phyloP scores from a whole-genome alignment of 306 rosid species.

The Gynostemma pentaphyllum region DNA sequence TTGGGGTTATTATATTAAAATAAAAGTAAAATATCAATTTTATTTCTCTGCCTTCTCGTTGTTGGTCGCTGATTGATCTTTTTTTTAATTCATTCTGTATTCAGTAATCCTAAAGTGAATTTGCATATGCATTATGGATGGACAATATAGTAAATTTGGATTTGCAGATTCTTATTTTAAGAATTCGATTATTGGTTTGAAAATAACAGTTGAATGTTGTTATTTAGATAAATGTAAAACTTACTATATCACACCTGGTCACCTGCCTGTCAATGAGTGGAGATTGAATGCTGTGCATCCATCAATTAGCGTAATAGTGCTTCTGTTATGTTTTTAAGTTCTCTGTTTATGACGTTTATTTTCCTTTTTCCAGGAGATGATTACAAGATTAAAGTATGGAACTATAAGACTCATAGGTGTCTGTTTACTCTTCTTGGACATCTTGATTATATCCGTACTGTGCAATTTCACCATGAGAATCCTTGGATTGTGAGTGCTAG shows the following conservation, averaged over 20 bases:
- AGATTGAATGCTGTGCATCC: background rate
- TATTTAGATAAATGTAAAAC: background rate
- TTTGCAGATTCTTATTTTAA: background rate
- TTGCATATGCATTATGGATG: background rate
- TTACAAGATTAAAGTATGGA: conserved; percentile 96
- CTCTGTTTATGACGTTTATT: background rate
- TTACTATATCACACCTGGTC: background rate
- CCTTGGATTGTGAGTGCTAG: conserved; percentile 98
- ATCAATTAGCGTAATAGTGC: background rate
- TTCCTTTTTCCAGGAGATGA: conserved; percentile 66
- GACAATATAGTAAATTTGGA: background rate
- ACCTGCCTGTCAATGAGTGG: background rate
- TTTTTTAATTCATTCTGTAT: background rate
- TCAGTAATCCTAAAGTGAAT: background rate
- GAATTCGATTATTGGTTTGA: background rate
- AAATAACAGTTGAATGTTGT: background rate
- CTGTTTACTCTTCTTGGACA: conserved; percentile 90
- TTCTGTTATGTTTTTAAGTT: background rate
- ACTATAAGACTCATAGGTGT: conserved; percentile 91
- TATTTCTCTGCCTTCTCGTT: background rate
- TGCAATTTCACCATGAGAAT: conserved; percentile 88
- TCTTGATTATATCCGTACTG: conserved; percentile 90
- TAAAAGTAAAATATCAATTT: background rate
- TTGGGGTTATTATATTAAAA: background rate
- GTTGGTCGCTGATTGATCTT: background rate